These are phyloP conservation scores for Solanum stenotomum DNA, from an alignment of 257 asterid genomes.

Conservation along the genomic window DNA sequence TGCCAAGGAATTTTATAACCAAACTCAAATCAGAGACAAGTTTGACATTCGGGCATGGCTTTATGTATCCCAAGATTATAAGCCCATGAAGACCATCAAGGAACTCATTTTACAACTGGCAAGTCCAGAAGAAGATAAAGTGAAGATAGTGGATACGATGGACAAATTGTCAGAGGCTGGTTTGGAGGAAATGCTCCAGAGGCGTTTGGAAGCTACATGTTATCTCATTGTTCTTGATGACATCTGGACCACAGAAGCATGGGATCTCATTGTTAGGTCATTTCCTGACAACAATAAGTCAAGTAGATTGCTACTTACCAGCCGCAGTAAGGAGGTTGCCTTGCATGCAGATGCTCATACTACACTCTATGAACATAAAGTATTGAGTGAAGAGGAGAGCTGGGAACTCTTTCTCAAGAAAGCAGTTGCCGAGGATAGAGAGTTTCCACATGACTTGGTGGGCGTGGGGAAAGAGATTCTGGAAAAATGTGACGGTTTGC, in stretches of 20 bases:
- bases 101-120: constrained; percentile 6
- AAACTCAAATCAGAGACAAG: background rate
- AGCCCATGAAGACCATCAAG: background rate
- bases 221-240: constrained; percentile 3
- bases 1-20: constrained; percentile 3
- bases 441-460: constrained; percentile 6
- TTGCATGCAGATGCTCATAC: background rate
- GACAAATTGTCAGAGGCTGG: background rate
- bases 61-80: constrained; percentile 1
- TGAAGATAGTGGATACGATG: background rate
- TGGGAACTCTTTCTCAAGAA: constrained; percentile 14
- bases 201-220: background rate
- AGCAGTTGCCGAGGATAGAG: background rate
- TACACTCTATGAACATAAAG: background rate
- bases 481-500: constrained; percentile 11
- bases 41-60: constrained; percentile 14
- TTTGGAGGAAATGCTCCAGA: background rate
- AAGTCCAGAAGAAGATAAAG: background rate
- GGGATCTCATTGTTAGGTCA: constrained; percentile 1
- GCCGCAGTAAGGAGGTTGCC: background rate
- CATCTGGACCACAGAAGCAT: constrained; percentile 1
- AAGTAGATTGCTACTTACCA: constrained; percentile 14
- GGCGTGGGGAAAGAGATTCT: constrained; percentile 10
- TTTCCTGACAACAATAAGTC: constrained; percentile 9
- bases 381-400: constrained; percentile 5